Percentiles rank a stretch among this genome's conserved stretches.
These are phyloP conservation scores for Hypomyces perniciosus DNA, from an alignment of 2,329 filamentous ascomycete genomes.

Conservation along the genomic window DNA sequence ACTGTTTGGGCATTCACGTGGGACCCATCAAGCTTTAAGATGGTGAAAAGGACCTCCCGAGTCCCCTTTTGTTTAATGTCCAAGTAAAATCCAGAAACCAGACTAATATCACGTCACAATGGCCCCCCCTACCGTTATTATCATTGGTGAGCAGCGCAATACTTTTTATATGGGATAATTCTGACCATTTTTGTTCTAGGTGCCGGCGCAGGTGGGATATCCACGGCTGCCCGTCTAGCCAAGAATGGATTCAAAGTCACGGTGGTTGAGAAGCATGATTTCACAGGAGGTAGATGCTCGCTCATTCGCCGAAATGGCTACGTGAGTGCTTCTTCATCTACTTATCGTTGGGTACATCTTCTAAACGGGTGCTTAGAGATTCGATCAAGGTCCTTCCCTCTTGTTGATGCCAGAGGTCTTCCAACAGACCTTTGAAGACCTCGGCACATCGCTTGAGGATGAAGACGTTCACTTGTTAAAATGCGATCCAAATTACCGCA, in stretches of 20 bases:
- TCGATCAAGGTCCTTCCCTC: slow-evolving; percentile 72
- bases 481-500: slow-evolving; percentile 69
- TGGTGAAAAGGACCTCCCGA: neutral
- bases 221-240: slow-evolving; percentile 65
- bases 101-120: neutral
- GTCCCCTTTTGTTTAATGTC: neutral
- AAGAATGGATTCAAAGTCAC: slow-evolving; percentile 67
- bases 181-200: slow-evolving; percentile 33
- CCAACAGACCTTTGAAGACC: slow-evolving; percentile 60
- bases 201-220: slow-evolving; percentile 65
- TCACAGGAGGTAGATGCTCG: slow-evolving; percentile 66
- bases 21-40: no score
- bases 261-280: slow-evolving; percentile 70
- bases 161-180: neutral
- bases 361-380: slow-evolving; percentile 32
- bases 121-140: neutral
- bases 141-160: neutral
- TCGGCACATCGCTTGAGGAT: slow-evolving; percentile 57
- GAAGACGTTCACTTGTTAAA: slow-evolving; percentile 64
- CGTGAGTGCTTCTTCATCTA: slow-evolving; percentile 29
- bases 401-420: slow-evolving; percentile 67
- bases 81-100: neutral
- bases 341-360: neutral
- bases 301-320: slow-evolving; percentile 53
- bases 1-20: no score